Percentiles rank a stretch among this genome's conserved stretches.
Conservation (phyloP, 495 filamentous ascomycete species). For the Bryoglossum gracile region DNA sequence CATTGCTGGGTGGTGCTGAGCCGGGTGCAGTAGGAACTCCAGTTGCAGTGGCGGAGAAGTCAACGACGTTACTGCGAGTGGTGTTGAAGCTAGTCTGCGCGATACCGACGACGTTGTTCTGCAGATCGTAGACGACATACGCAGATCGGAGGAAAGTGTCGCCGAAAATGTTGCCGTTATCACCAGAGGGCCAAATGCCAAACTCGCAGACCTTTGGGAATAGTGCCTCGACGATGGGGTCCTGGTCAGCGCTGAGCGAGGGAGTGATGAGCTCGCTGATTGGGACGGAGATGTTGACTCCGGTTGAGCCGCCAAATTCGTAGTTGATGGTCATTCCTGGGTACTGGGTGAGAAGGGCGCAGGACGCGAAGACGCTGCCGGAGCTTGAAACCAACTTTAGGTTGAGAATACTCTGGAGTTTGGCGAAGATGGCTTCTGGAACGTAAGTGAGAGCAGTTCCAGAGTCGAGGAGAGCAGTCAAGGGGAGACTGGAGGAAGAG, state of each 20-base stretch:
- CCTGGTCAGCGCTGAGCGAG: conserved; percentile 22
- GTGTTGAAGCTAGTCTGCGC: conserved; percentile 82
- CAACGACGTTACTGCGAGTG: conserved; percentile 41
- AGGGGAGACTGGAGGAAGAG: conserved; percentile 38
- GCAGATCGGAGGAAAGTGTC: conserved; percentile 90
- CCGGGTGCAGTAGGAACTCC: conserved; percentile 14
- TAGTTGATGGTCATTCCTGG: conserved; percentile 49
- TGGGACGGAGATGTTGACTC: conserved; percentile 58
- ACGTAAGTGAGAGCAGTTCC: conserved; percentile 79
- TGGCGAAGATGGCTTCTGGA: conserved; percentile 50
- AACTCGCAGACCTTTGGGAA: conserved; percentile 32
- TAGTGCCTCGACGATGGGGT: conserved; percentile 14
- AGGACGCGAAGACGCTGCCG: conserved; percentile 40
- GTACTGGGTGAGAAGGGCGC: conserved; percentile 43
- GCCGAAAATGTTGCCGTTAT: conserved; percentile 44
- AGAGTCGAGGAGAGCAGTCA: conserved; percentile 84
- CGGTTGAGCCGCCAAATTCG: conserved; percentile 48
- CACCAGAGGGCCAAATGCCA: conserved; percentile 14
- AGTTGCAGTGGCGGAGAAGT: conserved; percentile 28
- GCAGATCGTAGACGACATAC: conserved; percentile 89
- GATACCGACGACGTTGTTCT: conserved; percentile 75
- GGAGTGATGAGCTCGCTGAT: conserved; percentile 61
- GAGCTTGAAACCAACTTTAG: conserved; percentile 42
- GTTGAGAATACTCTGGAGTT: conserved; percentile 50
- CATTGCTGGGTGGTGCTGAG: background rate